phyloP scores from a whole-genome alignment of 2,329 filamentous ascomycete species.

The Penicillium polonicum region DNA sequence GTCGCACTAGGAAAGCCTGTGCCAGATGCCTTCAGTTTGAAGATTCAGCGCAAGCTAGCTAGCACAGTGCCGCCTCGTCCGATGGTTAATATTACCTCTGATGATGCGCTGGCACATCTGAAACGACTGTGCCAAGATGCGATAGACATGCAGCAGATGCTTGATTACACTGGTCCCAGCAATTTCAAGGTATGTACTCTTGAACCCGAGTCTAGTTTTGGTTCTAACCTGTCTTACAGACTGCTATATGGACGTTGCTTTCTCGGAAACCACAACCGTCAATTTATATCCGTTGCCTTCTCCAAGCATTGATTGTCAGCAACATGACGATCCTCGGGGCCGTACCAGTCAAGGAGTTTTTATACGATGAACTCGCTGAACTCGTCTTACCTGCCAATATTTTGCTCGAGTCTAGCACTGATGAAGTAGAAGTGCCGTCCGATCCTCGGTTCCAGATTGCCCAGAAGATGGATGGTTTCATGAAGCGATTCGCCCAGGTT shows the following conservation, averaged over 20 bases:
- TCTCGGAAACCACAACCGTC: constrained; percentile 78
- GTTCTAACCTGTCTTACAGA: constrained; percentile 46
- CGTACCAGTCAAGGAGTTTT: constrained; percentile 68
- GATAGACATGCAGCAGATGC: constrained; percentile 64
- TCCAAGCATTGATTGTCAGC: constrained; percentile 74
- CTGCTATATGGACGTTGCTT: constrained; percentile 72
- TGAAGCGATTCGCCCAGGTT: constrained; percentile 53
- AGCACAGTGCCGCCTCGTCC: constrained; percentile 92
- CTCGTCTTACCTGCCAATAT: constrained; percentile 70
- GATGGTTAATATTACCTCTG: constrained; percentile 73
- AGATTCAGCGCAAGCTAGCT: constrained; percentile 85
- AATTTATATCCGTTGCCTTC: constrained; percentile 76
- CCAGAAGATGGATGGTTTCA: constrained; percentile 68
- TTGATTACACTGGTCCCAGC: constrained; percentile 66
- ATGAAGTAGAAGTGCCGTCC: constrained; percentile 70
- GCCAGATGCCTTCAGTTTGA: constrained; percentile 79
- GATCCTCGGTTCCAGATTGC: constrained; percentile 74
- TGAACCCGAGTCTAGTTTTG: constrained; percentile 1
- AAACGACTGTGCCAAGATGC: constrained; percentile 70
- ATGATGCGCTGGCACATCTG: constrained; percentile 69
- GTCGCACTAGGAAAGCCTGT: constrained; percentile 64
- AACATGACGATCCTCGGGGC: constrained; percentile 67
- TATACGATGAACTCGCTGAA: constrained; percentile 78
- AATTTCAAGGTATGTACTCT: constrained; percentile 61
- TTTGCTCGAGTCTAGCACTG: constrained; percentile 71